Evolutionary conservation across 345 rosid species (phyloP).

Genomic region (Raphanus raphanistrum): DNA sequence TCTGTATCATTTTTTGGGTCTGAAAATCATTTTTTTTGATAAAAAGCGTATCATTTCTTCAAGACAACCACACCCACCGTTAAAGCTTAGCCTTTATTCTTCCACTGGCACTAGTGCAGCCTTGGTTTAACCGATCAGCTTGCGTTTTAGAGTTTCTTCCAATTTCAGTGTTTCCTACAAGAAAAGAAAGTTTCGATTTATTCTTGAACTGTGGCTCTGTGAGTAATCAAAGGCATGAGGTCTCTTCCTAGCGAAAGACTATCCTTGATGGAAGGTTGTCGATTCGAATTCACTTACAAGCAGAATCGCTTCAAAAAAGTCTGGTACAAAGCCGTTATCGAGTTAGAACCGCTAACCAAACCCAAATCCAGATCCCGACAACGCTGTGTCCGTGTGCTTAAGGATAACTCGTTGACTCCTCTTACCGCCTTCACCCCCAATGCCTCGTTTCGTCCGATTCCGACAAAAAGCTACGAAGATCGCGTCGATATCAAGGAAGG

Average conservation of each 20-base stretch:
- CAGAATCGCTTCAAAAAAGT: constrained; percentile 55
- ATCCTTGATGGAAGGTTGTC: constrained; percentile 1
- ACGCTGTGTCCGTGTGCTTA: not conserved
- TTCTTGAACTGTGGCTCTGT: not conserved
- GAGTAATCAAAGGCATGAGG: not conserved
- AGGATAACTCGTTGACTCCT: not conserved
- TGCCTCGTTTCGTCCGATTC: constrained; percentile 50
- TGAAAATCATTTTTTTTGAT: too few relatives aligned
- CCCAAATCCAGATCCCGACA: not conserved
- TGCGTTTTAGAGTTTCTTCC: not conserved
- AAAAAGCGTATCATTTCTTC: too few relatives aligned
- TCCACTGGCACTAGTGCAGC: too few relatives aligned
- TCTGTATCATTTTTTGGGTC: too few relatives aligned
- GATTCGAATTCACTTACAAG: constrained; percentile 50
- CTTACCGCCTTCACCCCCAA: constrained; percentile 15
- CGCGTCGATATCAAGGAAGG: constrained; percentile 29
- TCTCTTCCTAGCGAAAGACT: not conserved
- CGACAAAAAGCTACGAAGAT: constrained; percentile 22
- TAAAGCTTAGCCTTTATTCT: too few relatives aligned
- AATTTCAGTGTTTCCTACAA: not conserved
- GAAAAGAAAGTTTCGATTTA: not conserved
- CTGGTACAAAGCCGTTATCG: constrained; percentile 49
- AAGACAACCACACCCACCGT: too few relatives aligned
- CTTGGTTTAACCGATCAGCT: not conserved
- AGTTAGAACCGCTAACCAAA: constrained; percentile 35